phyloP scores from a whole-genome alignment of 108 stramenopile species.

The Cyclostephanos tholiformis region DNA sequence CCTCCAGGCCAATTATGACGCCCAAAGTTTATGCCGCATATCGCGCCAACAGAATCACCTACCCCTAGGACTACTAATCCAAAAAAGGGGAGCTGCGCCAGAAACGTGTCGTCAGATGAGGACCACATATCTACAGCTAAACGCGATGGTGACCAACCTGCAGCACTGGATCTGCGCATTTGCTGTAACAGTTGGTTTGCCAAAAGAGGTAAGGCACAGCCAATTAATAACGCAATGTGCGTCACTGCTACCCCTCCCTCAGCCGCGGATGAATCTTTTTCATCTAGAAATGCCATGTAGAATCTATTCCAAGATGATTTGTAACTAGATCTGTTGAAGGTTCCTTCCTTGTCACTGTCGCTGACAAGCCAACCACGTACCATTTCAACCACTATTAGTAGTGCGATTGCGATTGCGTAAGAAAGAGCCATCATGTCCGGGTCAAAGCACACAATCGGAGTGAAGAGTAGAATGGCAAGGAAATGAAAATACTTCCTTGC shows the following conservation, averaged over 20 bases:
- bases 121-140: neutral
- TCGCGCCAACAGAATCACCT: constrained; percentile 80
- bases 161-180: constrained; percentile 1
- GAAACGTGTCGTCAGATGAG: neutral
- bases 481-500: constrained; percentile 86
- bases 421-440: constrained; percentile 74
- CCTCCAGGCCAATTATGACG: constrained; percentile 54
- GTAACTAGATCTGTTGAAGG: constrained; percentile 38
- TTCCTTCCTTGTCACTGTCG: constrained; percentile 21
- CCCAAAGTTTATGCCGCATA: constrained; percentile 53
- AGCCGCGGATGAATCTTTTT: constrained; percentile 46
- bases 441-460: constrained; percentile 56
- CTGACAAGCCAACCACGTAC: constrained; percentile 35
- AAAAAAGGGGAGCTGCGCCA: constrained; percentile 47
- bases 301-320: constrained; percentile 36
- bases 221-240: constrained; percentile 73
- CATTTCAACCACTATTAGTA: constrained; percentile 67
- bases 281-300: constrained; percentile 51
- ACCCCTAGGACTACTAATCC: constrained; percentile 76
- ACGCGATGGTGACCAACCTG: neutral
- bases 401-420: constrained; percentile 71
- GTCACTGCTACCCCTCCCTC: constrained; percentile 62
- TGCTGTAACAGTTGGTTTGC: constrained; percentile 37
- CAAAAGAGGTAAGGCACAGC: constrained; percentile 82
- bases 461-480: constrained; percentile 72